These are phyloP conservation scores for Solanum habrochaites DNA, from an alignment of 257 asterid species.

Conservation along the genomic window DNA sequence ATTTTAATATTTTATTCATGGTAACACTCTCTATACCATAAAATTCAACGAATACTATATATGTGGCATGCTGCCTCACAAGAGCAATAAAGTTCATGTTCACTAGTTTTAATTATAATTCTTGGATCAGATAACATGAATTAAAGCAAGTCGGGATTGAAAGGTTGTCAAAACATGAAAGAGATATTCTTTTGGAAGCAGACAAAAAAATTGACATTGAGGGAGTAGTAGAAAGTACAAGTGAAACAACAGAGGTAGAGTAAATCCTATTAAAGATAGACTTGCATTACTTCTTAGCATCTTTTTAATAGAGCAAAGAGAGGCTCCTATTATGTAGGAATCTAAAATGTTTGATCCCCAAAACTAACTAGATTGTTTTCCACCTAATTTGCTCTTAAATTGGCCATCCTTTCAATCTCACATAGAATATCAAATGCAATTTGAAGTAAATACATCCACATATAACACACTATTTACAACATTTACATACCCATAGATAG, in stretches of 20 bases:
- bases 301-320: neutral
- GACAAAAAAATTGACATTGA: neutral
- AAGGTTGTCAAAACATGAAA: neutral
- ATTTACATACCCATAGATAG: slow-evolving; percentile 70
- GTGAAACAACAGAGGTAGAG: neutral
- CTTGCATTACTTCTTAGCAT: neutral
- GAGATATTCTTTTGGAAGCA: neutral
- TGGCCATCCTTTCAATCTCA: neutral
- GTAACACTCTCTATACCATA: neutral
- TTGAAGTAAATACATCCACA: neutral
- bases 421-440: neutral
- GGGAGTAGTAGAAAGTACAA: neutral
- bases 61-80: neutral
- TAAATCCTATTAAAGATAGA: neutral
- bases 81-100: neutral
- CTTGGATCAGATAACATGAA: neutral
- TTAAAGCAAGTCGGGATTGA: neutral
- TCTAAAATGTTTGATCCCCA: neutral
- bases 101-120: neutral
- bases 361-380: neutral
- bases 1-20: neutral
- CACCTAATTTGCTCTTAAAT: neutral
- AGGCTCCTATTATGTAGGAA: neutral
- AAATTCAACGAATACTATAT: neutral
- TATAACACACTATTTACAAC: neutral